These are phyloP conservation scores for Hypomyces rosellus DNA, from an alignment of 2,329 filamentous ascomycete genomes.

Conservation along the genomic window DNA sequence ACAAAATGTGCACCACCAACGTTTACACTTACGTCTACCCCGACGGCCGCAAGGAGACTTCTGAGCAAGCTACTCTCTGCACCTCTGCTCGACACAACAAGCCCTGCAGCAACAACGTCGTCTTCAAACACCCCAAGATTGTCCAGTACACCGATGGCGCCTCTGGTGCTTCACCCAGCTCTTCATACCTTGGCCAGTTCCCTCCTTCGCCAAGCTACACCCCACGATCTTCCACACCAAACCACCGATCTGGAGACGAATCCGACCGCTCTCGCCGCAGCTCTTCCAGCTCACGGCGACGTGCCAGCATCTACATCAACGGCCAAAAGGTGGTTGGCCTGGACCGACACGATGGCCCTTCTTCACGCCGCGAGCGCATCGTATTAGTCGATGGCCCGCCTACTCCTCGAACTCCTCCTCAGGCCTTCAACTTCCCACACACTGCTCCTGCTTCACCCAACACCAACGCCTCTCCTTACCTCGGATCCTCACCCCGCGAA, in stretches of 20 bases:
- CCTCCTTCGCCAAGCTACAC: constrained; percentile 37
- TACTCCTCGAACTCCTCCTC: constrained; percentile 42
- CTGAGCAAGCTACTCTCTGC: constrained; percentile 33
- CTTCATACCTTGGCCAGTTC: constrained; percentile 26
- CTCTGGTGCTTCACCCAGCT: constrained; percentile 24
- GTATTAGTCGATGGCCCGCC: constrained; percentile 40
- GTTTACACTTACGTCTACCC: constrained; percentile 41
- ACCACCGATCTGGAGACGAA: constrained; percentile 32
- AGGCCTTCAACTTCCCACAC: constrained; percentile 31
- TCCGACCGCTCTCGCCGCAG: constrained; percentile 30
- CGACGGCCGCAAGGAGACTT: constrained; percentile 33
- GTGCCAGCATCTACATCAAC: constrained; percentile 32
- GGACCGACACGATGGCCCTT: constrained; percentile 21
- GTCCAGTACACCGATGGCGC: constrained; percentile 26
- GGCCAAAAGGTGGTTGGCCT: constrained; percentile 30
- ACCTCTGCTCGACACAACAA: constrained; percentile 31
- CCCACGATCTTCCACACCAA: constrained; percentile 23
- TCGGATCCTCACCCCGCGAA: constrained; percentile 19
- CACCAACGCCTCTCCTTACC: constrained; percentile 19
- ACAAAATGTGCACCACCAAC: constrained; percentile 46
- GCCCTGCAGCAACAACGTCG: constrained; percentile 36
- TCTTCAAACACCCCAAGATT: constrained; percentile 35
- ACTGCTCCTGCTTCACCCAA: constrained; percentile 36
- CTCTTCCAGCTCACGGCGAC: constrained; percentile 25
- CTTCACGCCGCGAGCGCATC: constrained; percentile 35